Conservation (phyloP, 108 stramenopile species). For the Stephanodiscus minutulus region DNA sequence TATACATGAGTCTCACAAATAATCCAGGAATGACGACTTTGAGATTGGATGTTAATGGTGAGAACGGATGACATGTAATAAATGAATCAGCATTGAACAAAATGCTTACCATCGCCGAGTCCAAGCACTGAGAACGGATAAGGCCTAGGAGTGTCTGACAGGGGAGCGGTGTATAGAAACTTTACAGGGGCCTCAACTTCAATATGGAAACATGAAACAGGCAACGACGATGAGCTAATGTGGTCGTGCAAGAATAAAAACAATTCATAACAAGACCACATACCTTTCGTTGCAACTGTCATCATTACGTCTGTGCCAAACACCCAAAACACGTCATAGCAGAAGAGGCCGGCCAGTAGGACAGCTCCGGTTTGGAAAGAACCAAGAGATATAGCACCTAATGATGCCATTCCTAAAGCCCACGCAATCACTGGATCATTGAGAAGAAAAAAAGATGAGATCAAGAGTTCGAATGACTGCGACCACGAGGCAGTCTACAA, state of each 20-base stretch:
- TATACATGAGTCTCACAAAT: constrained; percentile 50
- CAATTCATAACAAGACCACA: neutral
- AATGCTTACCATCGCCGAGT: constrained; percentile 46
- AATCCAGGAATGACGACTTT: constrained; percentile 62
- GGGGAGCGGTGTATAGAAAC: constrained; percentile 53
- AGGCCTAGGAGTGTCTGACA: constrained; percentile 28
- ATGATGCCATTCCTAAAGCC: constrained; percentile 48
- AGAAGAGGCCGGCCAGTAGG: constrained; percentile 58
- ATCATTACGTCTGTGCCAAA: constrained; percentile 42
- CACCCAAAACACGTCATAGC: constrained; percentile 73
- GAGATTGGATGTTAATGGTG: neutral
- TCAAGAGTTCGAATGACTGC: neutral
- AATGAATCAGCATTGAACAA: neutral
- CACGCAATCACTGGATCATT: constrained; percentile 30
- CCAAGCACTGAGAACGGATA: constrained; percentile 68
- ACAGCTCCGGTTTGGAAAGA: constrained; percentile 54
- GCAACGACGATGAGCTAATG: neutral
- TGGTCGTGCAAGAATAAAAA: neutral
- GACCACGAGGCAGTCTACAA: neutral
- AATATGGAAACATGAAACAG: neutral
- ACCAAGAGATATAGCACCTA: constrained; percentile 49
- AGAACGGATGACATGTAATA: neutral
- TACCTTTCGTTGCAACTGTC: constrained; percentile 56
- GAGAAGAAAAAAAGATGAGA: constrained; percentile 1
- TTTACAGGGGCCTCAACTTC: constrained; percentile 61